Base-by-base conservation (phyloP, 208 protist genomes). In the Porcisia hertigi region DNA sequence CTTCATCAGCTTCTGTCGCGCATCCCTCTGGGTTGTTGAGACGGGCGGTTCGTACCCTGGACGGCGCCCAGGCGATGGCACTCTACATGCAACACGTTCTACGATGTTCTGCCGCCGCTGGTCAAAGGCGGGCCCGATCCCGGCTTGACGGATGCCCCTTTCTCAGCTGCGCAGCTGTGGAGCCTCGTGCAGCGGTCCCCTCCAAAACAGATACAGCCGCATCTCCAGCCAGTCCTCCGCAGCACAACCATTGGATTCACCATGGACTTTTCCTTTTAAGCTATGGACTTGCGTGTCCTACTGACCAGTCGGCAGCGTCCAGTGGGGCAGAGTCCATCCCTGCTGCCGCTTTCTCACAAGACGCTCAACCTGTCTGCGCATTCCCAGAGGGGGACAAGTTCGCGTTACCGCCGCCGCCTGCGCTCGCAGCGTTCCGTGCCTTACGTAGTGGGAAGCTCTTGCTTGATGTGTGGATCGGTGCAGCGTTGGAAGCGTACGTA, bases 211-310 rank as follows among this genome's bases (percentile, higher is more conserved):
- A 34, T 23, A 49, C 39, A 1, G 47, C 47, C 58, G 43, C 66
- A 57, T 4, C 25, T 2, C 34, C 45, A 43, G 14, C 20, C 41
- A n/a, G n/a, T 18, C 41, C 41, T 36, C 34, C 9, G 36, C 69
- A 43, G 39, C 2, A 18, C 25, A 55, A 64, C 43, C 71, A 43
- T 20, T 92, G 88, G 88, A 58, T 88, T n/a, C 80, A 75, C 12
- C 88, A 92, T 73, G 53, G 82, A 34, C 72, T 86, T 0, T 89
- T 92, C 69, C 76, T 92, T n/a, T 65, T 89, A 49, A 73, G 75
- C 58, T 79, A 84, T 57, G 83, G 75, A 20, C 39, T 66, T 16
- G 57, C 75, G 2, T 71, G 70, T 5, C 36, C 53, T 3, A 8
- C 49, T 9, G 69, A 49, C n/a, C 25, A 36, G 12, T 9, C 53